Conservation (phyloP, 306 rosid genomes). For the Quercus cerris region DNA sequence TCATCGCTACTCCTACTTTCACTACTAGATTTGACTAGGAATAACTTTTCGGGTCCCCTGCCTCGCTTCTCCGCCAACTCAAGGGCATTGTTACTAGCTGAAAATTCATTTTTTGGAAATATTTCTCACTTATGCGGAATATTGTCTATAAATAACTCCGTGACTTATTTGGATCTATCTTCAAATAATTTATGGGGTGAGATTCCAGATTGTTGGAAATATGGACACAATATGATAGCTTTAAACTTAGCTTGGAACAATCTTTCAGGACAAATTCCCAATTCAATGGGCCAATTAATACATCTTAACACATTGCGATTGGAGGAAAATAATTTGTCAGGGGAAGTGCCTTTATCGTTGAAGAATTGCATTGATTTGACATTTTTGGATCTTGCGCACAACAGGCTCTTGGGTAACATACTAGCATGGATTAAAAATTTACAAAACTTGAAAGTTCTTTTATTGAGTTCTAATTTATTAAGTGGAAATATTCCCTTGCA, state of each 20-base stretch:
- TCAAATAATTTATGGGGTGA: conserved; percentile 5
- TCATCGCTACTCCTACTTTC: not conserved
- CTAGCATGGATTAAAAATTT: no score
- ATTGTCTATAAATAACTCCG: not conserved
- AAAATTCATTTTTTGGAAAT: conserved; percentile 1
- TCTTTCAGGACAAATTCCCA: no score
- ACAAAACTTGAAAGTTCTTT: accelerated
- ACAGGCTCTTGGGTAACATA: no score
- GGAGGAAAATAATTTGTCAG: accelerated
- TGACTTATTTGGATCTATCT: conserved; percentile 4
- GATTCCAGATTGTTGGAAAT: conserved; percentile 21
- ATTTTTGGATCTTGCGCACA: accelerated
- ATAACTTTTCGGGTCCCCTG: conserved; percentile 1
- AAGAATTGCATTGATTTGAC: no score
- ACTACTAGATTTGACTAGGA: not conserved
- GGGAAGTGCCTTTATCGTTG: no score
- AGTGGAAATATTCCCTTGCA: no score
- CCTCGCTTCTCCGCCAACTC: not conserved
- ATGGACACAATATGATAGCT: no score
- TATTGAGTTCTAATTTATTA: accelerated
- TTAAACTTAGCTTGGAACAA: accelerated
- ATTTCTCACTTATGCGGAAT: not conserved
- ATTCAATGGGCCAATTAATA: no score
- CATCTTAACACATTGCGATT: accelerated
- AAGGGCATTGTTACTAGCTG: not conserved